A percentile compares a stretch with the other conserved stretches of the same genome.
Evolutionary conservation across 257 asterid genomes (phyloP).

Genomic region (Plantago elongata): DNA sequence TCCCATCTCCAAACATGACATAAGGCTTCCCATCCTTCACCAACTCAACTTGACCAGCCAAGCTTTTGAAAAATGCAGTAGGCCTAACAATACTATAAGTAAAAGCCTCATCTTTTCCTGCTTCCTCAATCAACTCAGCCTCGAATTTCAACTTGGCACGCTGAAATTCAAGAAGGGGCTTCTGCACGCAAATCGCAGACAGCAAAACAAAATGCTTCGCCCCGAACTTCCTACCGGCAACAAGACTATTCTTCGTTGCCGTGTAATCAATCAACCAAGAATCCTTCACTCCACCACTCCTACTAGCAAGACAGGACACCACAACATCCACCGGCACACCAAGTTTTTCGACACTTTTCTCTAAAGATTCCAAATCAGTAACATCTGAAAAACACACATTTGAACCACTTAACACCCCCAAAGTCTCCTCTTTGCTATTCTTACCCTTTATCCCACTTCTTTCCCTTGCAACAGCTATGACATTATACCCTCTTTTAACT

Average conservation of each 20-base stretch:
- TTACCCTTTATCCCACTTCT: slow-evolving; percentile 72
- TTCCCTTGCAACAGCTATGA: slow-evolving; percentile 80
- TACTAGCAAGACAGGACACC: slow-evolving; percentile 92
- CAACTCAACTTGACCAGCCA: slow-evolving; percentile 88
- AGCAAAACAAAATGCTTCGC: slow-evolving; percentile 81
- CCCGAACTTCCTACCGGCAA: slow-evolving; percentile 73
- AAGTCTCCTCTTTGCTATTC: slow-evolving; percentile 58
- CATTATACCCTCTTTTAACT: slow-evolving; percentile 77
- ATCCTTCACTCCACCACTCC: slow-evolving; percentile 87
- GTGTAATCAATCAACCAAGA: slow-evolving; percentile 92
- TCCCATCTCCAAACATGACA: slow-evolving; percentile 97
- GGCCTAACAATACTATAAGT: slow-evolving; percentile 91
- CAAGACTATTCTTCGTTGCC: slow-evolving; percentile 81
- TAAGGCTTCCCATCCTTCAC: slow-evolving; percentile 95
- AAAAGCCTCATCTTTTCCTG: slow-evolving; percentile 39
- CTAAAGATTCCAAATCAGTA: slow-evolving; percentile 51
- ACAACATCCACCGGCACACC: slow-evolving; percentile 70
- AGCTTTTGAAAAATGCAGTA: slow-evolving; percentile 96
- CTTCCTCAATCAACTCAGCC: slow-evolving; percentile 57
- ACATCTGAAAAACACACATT: slow-evolving; percentile 79
- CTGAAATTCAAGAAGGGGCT: slow-evolving; percentile 98
- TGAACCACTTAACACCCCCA: slow-evolving; percentile 52
- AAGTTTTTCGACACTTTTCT: slow-evolving; percentile 42
- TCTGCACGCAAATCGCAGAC: slow-evolving; percentile 94
- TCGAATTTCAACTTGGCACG: slow-evolving; percentile 87